Evolutionary conservation across 139 green algal genomes (phyloP).

Genomic region (Astrephomene gubernaculifera): DNA sequence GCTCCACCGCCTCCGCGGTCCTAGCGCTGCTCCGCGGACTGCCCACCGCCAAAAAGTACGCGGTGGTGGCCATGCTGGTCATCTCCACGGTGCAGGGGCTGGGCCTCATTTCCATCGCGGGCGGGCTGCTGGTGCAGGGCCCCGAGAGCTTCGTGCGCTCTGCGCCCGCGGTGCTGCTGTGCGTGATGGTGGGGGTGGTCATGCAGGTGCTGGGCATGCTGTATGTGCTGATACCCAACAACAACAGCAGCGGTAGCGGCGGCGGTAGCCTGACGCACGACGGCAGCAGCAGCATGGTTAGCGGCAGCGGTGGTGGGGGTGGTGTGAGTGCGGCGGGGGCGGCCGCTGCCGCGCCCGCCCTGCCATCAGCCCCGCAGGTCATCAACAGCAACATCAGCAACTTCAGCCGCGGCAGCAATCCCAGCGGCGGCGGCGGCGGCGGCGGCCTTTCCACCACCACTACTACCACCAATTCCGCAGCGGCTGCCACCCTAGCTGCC

Average conservation of each 20-base stretch:
- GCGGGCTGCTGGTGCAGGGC: slow-evolving; percentile 24
- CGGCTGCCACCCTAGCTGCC: background rate
- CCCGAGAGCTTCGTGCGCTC: slow-evolving; percentile 13
- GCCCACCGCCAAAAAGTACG: slow-evolving; percentile 33
- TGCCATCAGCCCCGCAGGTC: too few relatives aligned
- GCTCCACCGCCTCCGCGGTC: background rate
- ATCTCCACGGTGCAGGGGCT: slow-evolving; percentile 12
- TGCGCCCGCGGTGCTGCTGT: slow-evolving; percentile 34
- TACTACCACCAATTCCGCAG: background rate
- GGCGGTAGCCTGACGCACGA: background rate
- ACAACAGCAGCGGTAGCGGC: background rate
- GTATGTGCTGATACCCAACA: slow-evolving; percentile 17
- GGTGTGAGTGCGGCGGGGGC: background rate
- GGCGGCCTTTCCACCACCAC: background rate
- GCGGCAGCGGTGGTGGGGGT: too few relatives aligned
- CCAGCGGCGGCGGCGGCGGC: background rate
- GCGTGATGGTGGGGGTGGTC: slow-evolving; percentile 39
- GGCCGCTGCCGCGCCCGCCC: background rate
- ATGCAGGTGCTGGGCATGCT: slow-evolving; percentile 42
- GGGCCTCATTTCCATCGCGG: slow-evolving; percentile 26
- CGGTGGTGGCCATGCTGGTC: slow-evolving; percentile 24
- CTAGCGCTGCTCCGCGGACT: slow-evolving; percentile 39
- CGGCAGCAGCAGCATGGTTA: background rate
- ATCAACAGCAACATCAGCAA: too few relatives aligned
- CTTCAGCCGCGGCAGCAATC: too few relatives aligned